A percentile compares a stretch with the other conserved stretches of the same genome.
Conservation (phyloP, 805 yeast species). For the Kockiozyma suomiensis region DNA sequence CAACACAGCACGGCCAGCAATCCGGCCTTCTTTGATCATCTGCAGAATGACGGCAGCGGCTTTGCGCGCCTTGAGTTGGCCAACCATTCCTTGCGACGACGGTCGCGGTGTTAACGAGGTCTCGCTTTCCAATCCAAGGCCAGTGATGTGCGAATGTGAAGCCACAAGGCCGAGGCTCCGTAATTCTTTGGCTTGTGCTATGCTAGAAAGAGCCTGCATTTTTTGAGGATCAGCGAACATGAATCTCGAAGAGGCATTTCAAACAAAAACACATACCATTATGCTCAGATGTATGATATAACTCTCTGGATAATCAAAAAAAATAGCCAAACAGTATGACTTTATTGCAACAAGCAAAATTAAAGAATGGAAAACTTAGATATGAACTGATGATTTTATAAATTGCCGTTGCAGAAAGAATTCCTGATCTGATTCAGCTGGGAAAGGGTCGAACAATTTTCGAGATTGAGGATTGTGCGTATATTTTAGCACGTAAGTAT, state of each 20-base stretch:
- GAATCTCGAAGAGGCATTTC: background rate
- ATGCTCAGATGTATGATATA: no score
- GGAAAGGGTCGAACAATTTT: no score
- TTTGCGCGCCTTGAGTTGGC: slow-evolving; percentile 86
- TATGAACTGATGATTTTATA: no score
- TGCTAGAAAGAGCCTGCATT: slow-evolving; percentile 37
- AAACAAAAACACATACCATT: background rate
- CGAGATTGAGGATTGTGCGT: no score
- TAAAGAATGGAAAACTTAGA: no score
- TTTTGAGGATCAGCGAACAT: background rate
- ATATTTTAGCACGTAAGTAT: background rate
- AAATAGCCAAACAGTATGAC: no score
- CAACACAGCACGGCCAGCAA: slow-evolving; percentile 94
- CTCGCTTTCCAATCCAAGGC: slow-evolving; percentile 89
- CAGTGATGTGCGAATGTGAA: slow-evolving; percentile 97
- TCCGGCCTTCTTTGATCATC: slow-evolving; percentile 90
- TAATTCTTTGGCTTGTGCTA: slow-evolving; percentile 51
- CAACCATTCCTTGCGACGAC: slow-evolving; percentile 93
- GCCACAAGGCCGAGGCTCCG: slow-evolving; percentile 80
- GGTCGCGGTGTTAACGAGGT: slow-evolving; percentile 73
- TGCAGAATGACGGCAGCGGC: slow-evolving; percentile 94
- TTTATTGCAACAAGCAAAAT: no score
- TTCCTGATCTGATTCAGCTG: no score
- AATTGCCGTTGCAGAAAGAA: no score
- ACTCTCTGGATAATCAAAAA: no score